Percentiles rank a stretch among this genome's conserved stretches.
Conservation (phyloP, 2,329 filamentous ascomycete species). For the Fusarium sp. region DNA sequence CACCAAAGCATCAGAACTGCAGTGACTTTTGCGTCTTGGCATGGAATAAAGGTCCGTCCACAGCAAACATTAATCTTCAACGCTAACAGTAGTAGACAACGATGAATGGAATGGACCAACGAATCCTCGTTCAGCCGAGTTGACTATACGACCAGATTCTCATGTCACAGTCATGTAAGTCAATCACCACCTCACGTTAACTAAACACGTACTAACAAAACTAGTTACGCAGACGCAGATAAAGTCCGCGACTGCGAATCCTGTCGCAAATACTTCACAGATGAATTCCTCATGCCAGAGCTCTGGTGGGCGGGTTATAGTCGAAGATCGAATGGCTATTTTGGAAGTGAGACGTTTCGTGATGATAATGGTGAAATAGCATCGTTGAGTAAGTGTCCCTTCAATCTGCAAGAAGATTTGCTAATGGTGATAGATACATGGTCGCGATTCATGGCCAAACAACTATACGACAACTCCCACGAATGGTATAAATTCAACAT, state of each 20-base stretch:
- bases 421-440: slow-evolving; percentile 17
- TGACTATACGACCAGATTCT: background rate
- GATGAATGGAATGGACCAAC: background rate
- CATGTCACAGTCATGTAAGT: slow-evolving; percentile 25
- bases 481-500: slow-evolving; percentile 35
- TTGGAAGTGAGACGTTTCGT: slow-evolving; percentile 51
- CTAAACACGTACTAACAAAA: fast-evolving
- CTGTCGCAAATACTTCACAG: slow-evolving; percentile 43
- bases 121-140: background rate
- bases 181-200: fast-evolving
- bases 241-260: slow-evolving; percentile 43
- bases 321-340: slow-evolving; percentile 53
- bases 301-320: slow-evolving; percentile 52
- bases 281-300: slow-evolving; percentile 30
- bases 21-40: background rate
- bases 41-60: slow-evolving; percentile 23
- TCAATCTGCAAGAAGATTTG: fast-evolving
- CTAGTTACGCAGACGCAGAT: slow-evolving; percentile 48
- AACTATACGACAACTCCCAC: background rate
- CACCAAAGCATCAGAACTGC: background rate
- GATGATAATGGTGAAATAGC: background rate
- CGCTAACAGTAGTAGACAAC: slow-evolving; percentile 2
- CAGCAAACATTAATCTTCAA: fast-evolving
- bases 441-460: slow-evolving; percentile 30
- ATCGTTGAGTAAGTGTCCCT: background rate